A percentile compares a stretch with the other conserved stretches of the same genome.
phyloP scores from a whole-genome alignment of 768 basidiomycete species.

The Auriscalpium vulgare region DNA sequence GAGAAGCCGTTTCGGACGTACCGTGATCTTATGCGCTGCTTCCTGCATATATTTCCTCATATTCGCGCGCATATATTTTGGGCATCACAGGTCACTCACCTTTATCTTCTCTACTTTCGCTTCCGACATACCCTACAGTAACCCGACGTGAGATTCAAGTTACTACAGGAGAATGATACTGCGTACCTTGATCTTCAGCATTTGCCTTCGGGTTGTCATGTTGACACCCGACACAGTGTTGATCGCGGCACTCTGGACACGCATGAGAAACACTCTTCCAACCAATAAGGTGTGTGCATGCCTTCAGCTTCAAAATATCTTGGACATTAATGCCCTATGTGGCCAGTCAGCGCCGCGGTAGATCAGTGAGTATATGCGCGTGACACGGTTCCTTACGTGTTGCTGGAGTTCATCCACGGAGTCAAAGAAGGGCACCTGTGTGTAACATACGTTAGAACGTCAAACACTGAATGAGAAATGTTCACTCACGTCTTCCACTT shows the following conservation, averaged over 20 bases:
- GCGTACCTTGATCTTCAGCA: slow-evolving; percentile 87
- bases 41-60: slow-evolving; percentile 41
- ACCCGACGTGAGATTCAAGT: neutral
- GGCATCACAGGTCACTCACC: slow-evolving; percentile 27
- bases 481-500: slow-evolving; percentile 1
- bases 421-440: slow-evolving; percentile 20
- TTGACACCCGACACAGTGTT: slow-evolving; percentile 82
- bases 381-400: slow-evolving; percentile 16
- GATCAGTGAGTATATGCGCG: slow-evolving; percentile 7
- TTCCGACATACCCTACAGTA: slow-evolving; percentile 80
- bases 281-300: slow-evolving; percentile 18
- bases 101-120: slow-evolving; percentile 98
- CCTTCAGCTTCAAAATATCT: slow-evolving; percentile 92
- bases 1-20: slow-evolving; percentile 21
- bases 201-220: slow-evolving; percentile 84
- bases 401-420: slow-evolving; percentile 24
- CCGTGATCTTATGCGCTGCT: slow-evolving; percentile 82
- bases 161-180: neutral
- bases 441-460: neutral
- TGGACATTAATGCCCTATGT: slow-evolving; percentile 87
- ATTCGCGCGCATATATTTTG: neutral
- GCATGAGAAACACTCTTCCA: neutral
- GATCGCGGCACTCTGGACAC: slow-evolving; percentile 59
- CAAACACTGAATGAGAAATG: neutral
- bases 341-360: neutral